Conservation (phyloP, 2,329 filamentous ascomycete species). For the Ceratocystis cubensis region DNA sequence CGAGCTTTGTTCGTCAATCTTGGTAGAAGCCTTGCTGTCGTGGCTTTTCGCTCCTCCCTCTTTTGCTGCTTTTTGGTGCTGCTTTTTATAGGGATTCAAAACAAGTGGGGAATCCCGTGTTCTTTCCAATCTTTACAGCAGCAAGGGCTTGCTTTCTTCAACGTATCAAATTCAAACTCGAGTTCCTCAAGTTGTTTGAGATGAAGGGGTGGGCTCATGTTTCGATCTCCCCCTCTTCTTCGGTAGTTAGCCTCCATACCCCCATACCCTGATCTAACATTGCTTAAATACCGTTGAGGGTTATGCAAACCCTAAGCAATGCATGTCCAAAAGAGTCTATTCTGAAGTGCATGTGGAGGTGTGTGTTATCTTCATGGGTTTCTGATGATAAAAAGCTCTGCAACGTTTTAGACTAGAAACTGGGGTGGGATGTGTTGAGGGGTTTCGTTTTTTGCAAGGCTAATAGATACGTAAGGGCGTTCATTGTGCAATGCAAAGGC, state of each 20-base stretch:
- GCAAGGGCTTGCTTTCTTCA: neutral
- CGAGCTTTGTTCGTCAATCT: neutral
- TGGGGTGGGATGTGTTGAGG: no score
- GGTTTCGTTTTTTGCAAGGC: no score
- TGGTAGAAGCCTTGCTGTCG: neutral
- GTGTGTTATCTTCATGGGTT: no score
- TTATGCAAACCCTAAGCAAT: neutral
- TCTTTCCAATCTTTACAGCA: neutral
- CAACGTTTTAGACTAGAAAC: no score
- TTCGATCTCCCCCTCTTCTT: neutral
- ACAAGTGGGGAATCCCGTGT: neutral
- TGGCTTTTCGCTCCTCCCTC: neutral
- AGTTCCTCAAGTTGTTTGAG: neutral
- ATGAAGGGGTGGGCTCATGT: neutral
- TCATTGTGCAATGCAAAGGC: no score
- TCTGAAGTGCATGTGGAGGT: no score
- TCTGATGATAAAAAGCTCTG: no score
- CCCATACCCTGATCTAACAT: neutral
- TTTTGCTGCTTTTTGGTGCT: neutral
- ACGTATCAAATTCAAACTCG: neutral
- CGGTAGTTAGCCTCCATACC: neutral
- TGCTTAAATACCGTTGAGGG: neutral
- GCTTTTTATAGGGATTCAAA: slow-evolving; percentile 1
- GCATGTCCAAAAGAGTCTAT: neutral
- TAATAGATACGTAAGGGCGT: no score